Evolutionary conservation across 139 green algal genomes (phyloP).

Genomic region (Coelastrella sp.): DNA sequence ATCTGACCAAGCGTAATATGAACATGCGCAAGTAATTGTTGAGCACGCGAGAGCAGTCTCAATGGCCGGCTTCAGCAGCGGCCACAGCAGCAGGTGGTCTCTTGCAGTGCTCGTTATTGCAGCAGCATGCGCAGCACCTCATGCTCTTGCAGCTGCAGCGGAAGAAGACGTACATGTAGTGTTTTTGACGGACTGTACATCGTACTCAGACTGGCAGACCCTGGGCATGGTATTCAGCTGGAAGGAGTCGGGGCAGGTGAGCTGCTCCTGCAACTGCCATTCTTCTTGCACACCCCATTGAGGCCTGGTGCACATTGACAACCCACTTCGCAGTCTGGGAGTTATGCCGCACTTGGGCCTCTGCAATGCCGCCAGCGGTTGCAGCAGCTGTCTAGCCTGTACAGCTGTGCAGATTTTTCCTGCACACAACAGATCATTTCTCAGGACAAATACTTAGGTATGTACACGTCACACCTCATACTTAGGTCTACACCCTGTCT

Average conservation of each 20-base stretch:
- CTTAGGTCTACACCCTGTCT: neutral
- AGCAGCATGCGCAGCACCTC: neutral
- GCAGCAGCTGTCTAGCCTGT: too few species aligned
- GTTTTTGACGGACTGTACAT: conserved; percentile 76
- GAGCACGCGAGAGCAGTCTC: too few species aligned
- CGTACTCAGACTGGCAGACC: conserved; percentile 83
- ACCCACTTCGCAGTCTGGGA: too few species aligned
- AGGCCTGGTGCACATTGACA: too few species aligned
- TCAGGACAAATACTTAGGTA: too few species aligned
- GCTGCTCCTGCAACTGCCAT: neutral
- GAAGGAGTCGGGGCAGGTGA: conserved; percentile 34
- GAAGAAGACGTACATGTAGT: conserved; percentile 64
- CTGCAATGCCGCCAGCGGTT: too few species aligned
- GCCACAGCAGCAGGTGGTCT: neutral
- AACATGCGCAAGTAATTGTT: too few species aligned
- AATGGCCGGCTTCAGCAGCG: neutral
- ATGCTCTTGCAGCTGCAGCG: neutral
- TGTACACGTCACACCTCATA: neutral
- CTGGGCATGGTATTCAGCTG: conserved; percentile 70
- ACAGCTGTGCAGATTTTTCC: too few species aligned
- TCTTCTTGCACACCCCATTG: too few species aligned
- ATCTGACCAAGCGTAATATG: too few species aligned
- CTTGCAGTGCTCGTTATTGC: neutral
- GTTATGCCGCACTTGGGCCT: too few species aligned
- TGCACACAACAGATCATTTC: too few species aligned